phyloP scores from a whole-genome alignment of 345 rosid species.

The Linum trigynum region DNA sequence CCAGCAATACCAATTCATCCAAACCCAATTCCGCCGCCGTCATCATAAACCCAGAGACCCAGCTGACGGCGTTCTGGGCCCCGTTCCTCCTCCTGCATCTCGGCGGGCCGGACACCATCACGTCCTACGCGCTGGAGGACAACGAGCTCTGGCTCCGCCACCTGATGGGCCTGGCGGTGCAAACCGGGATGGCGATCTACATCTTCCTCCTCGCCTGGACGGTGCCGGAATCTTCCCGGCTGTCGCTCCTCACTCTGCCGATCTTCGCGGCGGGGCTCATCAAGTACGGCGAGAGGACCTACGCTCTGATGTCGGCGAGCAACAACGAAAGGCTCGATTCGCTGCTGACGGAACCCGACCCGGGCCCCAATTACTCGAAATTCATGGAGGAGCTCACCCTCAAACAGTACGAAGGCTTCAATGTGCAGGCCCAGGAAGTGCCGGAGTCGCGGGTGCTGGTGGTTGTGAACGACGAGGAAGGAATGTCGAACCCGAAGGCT shows the following conservation, averaged over 20 bases:
- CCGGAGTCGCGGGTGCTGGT: not conserved
- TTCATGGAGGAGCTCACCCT: constrained; percentile 12
- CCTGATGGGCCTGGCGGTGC: constrained; percentile 12
- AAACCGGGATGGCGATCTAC: constrained; percentile 18
- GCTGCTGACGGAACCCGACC: constrained; percentile 16
- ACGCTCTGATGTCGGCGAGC: constrained; percentile 35
- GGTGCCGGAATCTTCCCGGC: not conserved
- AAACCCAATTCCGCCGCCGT: not conserved
- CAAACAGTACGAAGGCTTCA: constrained; percentile 5
- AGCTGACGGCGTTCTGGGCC: constrained; percentile 22
- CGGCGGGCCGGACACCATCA: constrained; percentile 24
- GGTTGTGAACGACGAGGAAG: not conserved
- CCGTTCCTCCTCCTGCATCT: constrained; percentile 28
- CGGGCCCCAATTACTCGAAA: constrained; percentile 23
- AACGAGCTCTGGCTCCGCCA: constrained; percentile 31
- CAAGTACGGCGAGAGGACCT: constrained; percentile 36
- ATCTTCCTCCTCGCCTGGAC: constrained; percentile 25
- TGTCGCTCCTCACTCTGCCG: constrained; percentile 15
- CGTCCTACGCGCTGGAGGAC: constrained; percentile 27
- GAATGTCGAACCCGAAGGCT: not conserved
- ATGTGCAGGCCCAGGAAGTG: not conserved
- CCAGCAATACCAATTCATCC: too few species aligned
- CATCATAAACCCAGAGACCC: not conserved
- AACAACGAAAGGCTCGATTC: constrained; percentile 23
- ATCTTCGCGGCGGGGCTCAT: constrained; percentile 30